Evolutionary conservation across 2,329 filamentous ascomycete species (phyloP).

Genomic region (Diaporthe sp.): DNA sequence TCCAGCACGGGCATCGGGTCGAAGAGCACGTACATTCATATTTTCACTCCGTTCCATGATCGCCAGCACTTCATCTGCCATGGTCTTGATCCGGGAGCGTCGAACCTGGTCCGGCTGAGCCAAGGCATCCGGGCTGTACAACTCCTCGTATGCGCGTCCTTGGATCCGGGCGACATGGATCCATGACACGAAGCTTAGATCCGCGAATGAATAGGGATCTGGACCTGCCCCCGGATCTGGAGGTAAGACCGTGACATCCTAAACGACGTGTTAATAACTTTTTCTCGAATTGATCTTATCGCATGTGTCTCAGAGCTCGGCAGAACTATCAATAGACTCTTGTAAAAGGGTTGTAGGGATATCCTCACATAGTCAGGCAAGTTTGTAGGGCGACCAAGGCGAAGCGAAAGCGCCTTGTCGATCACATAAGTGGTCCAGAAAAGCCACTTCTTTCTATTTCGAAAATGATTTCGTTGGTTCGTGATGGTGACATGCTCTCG

Average conservation of each 20-base stretch:
- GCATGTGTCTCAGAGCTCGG: not conserved
- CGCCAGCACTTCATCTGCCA: conserved; percentile 10
- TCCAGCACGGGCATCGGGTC: not conserved
- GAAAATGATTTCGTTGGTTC: not conserved
- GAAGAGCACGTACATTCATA: not conserved
- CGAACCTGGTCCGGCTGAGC: conserved; percentile 1
- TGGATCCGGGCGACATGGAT: conserved; percentile 17
- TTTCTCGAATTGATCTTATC: too few species aligned
- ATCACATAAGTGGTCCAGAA: conserved; percentile 26
- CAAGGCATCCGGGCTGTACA: conserved; percentile 1
- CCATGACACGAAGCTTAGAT: conserved; percentile 4
- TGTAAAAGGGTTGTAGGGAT: fast-evolving
- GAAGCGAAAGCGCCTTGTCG: conserved; percentile 15
- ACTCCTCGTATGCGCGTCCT: conserved; percentile 13
- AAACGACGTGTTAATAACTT: not conserved
- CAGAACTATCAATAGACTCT: not conserved
- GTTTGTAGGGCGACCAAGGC: conserved; percentile 15
- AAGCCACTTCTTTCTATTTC: not conserved
- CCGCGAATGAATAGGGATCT: not conserved
- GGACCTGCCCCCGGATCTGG: not conserved
- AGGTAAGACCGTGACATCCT: not conserved
- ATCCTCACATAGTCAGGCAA: conserved; percentile 3
- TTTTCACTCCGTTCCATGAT: not conserved
- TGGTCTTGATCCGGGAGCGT: not conserved
- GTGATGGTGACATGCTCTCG: not conserved